These are phyloP conservation scores for Camellia sinensis DNA, from an alignment of 148 eudicot species.

Conservation along the genomic window DNA sequence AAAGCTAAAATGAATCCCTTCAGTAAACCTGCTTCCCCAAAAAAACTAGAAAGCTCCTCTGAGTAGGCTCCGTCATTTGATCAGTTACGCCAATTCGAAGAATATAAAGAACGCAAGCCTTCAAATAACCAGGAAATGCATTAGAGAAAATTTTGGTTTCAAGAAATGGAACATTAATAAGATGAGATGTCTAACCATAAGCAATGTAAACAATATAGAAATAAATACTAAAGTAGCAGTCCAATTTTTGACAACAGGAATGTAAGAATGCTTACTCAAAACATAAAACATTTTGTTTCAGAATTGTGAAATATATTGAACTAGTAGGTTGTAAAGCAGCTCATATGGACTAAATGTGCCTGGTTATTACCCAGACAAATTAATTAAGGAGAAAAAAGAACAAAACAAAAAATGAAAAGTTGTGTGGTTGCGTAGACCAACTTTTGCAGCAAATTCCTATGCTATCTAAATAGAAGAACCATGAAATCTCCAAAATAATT, in stretches of 20 bases:
- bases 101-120: constrained; percentile 97
- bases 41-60: constrained; percentile 80
- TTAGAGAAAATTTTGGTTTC: constrained; percentile 29
- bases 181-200: constrained; percentile 6
- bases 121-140: constrained; percentile 40
- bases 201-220: not conserved
- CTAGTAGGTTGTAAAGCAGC: not conserved
- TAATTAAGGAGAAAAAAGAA: not conserved
- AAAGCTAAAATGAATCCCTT: constrained; percentile 5
- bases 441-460: constrained; percentile 1
- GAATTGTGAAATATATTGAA: not conserved
- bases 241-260: not conserved
- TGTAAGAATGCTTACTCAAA: not conserved
- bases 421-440: not conserved
- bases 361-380: not conserved
- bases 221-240: constrained; percentile 1
- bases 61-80: constrained; percentile 98
- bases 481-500: not conserved
- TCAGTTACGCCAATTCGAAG: constrained; percentile 93
- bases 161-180: not conserved
- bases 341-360: not conserved
- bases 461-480: not conserved
- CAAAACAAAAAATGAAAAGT: not conserved
- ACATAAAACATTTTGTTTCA: not conserved
- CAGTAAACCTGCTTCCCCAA: constrained; percentile 82